Evolutionary conservation across 2,329 filamentous ascomycete genomes (phyloP).

Genomic region (Salinomyces thailandicus): DNA sequence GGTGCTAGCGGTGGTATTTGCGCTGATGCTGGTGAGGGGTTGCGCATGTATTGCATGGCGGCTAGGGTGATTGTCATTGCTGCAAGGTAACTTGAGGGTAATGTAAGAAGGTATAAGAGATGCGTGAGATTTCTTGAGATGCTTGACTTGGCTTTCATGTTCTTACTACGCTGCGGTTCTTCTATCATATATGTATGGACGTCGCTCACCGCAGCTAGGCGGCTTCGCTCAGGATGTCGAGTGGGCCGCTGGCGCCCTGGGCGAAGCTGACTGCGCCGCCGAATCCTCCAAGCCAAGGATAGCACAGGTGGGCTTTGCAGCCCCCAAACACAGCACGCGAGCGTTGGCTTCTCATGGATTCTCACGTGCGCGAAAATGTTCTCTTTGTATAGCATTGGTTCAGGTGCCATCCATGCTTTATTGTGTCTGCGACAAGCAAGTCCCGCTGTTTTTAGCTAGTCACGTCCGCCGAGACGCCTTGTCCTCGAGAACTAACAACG

Average conservation of each 20-base stretch:
- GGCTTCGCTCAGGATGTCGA: not conserved
- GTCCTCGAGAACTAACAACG: too few relatives aligned
- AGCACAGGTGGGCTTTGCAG: too few relatives aligned
- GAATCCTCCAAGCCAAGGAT: not conserved
- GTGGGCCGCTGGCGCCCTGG: too few relatives aligned
- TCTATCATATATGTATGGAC: not conserved
- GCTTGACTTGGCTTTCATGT: not conserved
- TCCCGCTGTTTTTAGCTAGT: too few relatives aligned
- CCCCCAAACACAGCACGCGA: too few relatives aligned
- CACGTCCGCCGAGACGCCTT: too few relatives aligned
- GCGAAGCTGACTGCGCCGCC: not conserved
- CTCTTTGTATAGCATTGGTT: too few relatives aligned
- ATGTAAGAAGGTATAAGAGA: not conserved
- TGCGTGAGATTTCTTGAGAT: too few relatives aligned
- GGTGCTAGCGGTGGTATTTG: not conserved
- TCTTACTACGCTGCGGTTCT: not conserved
- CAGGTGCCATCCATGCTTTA: too few relatives aligned
- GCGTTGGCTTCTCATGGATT: too few relatives aligned
- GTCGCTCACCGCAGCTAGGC: not conserved
- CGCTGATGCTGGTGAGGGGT: not conserved
- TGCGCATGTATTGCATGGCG: not conserved
- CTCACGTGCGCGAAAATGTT: too few relatives aligned
- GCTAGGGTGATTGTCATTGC: not conserved
- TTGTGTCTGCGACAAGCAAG: too few relatives aligned
- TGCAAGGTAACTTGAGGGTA: not conserved